These are phyloP conservation scores for Neurospora intermedia DNA, from an alignment of 495 filamentous ascomycete species.

Conservation along the genomic window DNA sequence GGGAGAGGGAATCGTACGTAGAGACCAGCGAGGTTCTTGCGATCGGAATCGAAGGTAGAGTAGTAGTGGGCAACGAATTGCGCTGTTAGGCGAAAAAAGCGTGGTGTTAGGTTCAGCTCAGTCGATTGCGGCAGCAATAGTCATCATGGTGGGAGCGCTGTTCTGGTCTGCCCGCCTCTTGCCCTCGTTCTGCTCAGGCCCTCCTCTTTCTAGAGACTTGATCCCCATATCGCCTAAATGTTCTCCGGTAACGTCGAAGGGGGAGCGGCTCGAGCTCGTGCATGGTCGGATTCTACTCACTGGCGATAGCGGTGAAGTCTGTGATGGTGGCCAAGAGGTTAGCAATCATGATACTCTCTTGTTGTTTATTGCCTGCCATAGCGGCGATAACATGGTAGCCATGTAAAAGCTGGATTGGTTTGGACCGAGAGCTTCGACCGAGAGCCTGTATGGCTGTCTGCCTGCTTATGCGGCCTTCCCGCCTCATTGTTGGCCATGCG, in stretches of 20 bases:
- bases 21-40: constrained; percentile 50
- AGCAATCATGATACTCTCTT: neutral
- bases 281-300: constrained; percentile 14
- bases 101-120: constrained; percentile 3
- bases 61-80: constrained; percentile 88
- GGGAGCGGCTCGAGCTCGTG: neutral
- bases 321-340: neutral
- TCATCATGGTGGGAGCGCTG: neutral
- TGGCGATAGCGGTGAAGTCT: constrained; percentile 17
- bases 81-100: constrained; percentile 35
- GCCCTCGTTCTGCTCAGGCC: neutral
- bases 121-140: neutral
- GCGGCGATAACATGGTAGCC: neutral
- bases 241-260: neutral
- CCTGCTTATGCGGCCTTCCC: neutral
- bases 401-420: neutral
- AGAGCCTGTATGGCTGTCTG: constrained; percentile 5
- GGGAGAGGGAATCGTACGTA: constrained; percentile 51
- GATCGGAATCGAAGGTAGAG: constrained; percentile 63
- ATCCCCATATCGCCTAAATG: constrained; percentile 1
- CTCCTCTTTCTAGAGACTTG: neutral
- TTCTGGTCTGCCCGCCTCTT: neutral
- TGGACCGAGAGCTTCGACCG: neutral
- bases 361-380: neutral
- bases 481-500: neutral